These are phyloP conservation scores for Lentinula guzmanii DNA, from an alignment of 768 basidiomycete species.

Conservation along the genomic window DNA sequence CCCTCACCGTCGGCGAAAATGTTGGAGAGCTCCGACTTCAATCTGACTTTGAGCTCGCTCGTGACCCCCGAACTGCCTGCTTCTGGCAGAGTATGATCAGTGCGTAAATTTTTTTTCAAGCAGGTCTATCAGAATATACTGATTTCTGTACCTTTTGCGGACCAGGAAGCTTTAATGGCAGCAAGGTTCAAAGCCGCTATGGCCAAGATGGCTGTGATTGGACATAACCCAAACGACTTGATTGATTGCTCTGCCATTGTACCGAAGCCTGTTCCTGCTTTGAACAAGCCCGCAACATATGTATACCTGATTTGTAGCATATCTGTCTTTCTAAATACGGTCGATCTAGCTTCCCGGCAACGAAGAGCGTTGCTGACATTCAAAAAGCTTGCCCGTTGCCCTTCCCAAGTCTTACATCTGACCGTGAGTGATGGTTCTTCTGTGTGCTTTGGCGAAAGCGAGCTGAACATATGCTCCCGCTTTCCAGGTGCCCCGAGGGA, in stretches of 20 bases:
- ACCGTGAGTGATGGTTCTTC: background rate
- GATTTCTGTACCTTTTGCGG: constrained; percentile 3
- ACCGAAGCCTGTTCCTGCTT: constrained; percentile 4
- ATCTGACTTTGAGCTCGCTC: constrained; percentile 20
- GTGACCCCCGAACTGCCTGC: constrained; percentile 29
- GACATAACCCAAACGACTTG: constrained; percentile 16
- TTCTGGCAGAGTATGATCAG: constrained; percentile 32
- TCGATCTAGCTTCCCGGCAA: constrained; percentile 21
- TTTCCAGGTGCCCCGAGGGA: background rate
- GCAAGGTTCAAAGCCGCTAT: constrained; percentile 22
- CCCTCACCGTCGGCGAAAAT: background rate
- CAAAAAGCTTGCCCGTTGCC: constrained; percentile 20
- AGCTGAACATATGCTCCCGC: background rate
- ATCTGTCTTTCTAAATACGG: background rate
- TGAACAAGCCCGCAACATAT: background rate
- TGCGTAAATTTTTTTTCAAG: constrained; percentile 6
- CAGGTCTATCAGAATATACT: background rate
- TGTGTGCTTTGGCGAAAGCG: background rate
- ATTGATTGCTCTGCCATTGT: constrained; percentile 21
- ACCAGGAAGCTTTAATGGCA: constrained; percentile 18
- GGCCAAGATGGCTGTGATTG: constrained; percentile 25
- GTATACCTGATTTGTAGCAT: background rate
- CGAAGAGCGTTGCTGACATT: constrained; percentile 20
- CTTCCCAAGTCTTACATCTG: constrained; percentile 18
- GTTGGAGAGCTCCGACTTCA: constrained; percentile 24